A percentile compares a stretch with the other conserved stretches of the same genome.
phyloP scores from a whole-genome alignment of 1,139 yeast species.

The Nakaseomyces kungkrabaensis region DNA sequence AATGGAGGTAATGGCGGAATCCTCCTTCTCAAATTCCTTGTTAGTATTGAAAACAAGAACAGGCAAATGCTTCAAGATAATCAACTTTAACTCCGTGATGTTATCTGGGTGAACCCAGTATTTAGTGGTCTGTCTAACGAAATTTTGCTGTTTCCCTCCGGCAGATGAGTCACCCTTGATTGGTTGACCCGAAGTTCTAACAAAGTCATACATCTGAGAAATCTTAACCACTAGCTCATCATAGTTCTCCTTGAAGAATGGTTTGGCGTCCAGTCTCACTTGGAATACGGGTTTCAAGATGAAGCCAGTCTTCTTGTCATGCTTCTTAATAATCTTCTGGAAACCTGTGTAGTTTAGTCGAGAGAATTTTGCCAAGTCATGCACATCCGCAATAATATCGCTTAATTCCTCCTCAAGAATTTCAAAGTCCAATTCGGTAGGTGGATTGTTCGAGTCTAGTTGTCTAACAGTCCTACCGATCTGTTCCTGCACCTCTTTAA shows the following conservation, averaged over 20 bases:
- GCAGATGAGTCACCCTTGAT: slow-evolving; percentile 90
- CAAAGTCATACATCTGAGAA: slow-evolving; percentile 81
- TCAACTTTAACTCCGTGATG: slow-evolving; percentile 91
- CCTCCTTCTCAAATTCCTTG: slow-evolving; percentile 90
- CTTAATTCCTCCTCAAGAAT: slow-evolving; percentile 84
- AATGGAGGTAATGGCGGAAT: slow-evolving; percentile 91
- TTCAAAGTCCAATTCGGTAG: slow-evolving; percentile 74
- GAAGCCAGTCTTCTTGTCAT: slow-evolving; percentile 82
- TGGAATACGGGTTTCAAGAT: slow-evolving; percentile 84
- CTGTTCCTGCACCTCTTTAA: slow-evolving; percentile 65
- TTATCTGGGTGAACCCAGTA: slow-evolving; percentile 99
- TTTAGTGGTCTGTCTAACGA: slow-evolving; percentile 95
- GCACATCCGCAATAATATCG: slow-evolving; percentile 94
- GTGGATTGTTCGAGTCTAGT: slow-evolving; percentile 33
- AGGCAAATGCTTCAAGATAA: slow-evolving; percentile 87
- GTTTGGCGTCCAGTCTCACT: slow-evolving; percentile 83
- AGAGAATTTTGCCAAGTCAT: slow-evolving; percentile 88
- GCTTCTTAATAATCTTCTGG: slow-evolving; percentile 91
- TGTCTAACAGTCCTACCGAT: slow-evolving; percentile 55
- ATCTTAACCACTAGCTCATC: slow-evolving; percentile 81
- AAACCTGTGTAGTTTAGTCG: slow-evolving; percentile 92
- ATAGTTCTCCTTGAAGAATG: slow-evolving; percentile 90
- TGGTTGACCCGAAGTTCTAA: slow-evolving; percentile 92
- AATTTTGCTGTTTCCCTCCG: slow-evolving; percentile 95
- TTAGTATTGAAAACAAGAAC: slow-evolving; percentile 93